Base-by-base conservation (phyloP, 176 grass and related monocot genomes). In the Carex parvula region DNA sequence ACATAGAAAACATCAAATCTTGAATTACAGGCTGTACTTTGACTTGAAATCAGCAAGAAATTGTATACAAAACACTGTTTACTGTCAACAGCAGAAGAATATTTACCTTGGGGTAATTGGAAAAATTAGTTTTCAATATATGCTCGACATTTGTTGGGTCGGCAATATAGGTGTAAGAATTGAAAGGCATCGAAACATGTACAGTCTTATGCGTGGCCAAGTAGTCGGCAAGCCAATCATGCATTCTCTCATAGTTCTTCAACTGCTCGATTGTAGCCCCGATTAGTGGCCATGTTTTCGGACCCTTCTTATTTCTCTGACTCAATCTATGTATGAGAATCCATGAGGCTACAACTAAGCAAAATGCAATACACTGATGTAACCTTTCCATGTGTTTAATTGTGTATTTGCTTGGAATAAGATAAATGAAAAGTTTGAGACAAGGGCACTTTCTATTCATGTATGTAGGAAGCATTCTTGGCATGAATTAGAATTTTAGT, bases 81-180 rank as follows among this genome's bases (percentile, higher is more conserved):
- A 46, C 18, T 71, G 68, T 26, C 1, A 26, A 26, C 26, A 26
- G 26, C 0, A 39, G 2, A 44, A 37, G 0, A 56, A 52, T 26
- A 26, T 26, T 88, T 79, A 97, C 94, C 94, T 97, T 97, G 61
- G 94, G 94, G 84, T 97, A 97, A 89, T 97, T 97, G 75, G 64
- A 81, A 83, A 97, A 97, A 70, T 97, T 97, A 79, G 90, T 97
- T 85, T 92, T 97, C 74, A 97, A 87, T 60, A 97, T 88, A 84
- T 97, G 92, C 64, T 97, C 94, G 0, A 97, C 94, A 39, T 91
- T 94, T 83, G 83, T 81, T 0, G 92, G 94, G 90, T 97, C 94
- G 0, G 94, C 92, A 74, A 94, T 97, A 87, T 97, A 97, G 84
- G 92, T 97, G 84, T 94, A 97, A 32, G 94, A 92, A 26, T 82